Evolutionary conservation across 352 stramenopile genomes (phyloP).

Genomic region (Saprolegnia diclina): DNA sequence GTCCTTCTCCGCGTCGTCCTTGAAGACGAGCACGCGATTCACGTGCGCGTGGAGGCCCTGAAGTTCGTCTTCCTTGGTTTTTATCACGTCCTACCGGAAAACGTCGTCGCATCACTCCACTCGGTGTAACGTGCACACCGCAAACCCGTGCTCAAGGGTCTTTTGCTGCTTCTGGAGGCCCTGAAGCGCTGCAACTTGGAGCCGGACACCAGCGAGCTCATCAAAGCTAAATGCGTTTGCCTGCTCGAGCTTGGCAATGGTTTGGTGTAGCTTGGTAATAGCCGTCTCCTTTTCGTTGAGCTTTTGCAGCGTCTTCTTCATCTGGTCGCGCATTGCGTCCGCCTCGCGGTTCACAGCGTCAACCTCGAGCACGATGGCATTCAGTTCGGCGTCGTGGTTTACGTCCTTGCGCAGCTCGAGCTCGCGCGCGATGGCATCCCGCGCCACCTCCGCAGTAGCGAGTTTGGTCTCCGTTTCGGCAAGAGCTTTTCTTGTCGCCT

Average conservation of each 20-base stretch:
- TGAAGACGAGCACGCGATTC: conserved; percentile 52
- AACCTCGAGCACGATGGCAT: conserved; percentile 54
- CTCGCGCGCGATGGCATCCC: not conserved
- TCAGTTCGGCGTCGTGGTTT: conserved; percentile 47
- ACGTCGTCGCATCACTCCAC: conserved; percentile 1
- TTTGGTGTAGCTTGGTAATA: conserved; percentile 63
- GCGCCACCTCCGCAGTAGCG: not conserved
- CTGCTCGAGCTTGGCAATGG: conserved; percentile 60
- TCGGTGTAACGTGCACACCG: conserved; percentile 39
- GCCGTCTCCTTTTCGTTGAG: conserved; percentile 73
- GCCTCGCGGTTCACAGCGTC: conserved; percentile 32
- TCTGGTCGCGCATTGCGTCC: conserved; percentile 39
- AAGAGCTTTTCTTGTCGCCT: conserved; percentile 51
- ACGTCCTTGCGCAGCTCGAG: conserved; percentile 44
- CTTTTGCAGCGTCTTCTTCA: conserved; percentile 72
- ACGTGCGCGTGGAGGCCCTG: conserved; percentile 51
- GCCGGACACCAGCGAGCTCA: conserved; percentile 55
- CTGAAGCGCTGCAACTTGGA: conserved; percentile 67
- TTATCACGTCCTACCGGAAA: conserved; percentile 39
- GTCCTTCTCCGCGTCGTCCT: conserved; percentile 54
- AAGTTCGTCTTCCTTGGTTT: conserved; percentile 54
- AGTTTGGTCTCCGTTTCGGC: not conserved
- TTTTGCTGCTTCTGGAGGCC: conserved; percentile 79
- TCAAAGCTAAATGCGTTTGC: conserved; percentile 68
- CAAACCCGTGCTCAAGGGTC: conserved; percentile 45